phyloP scores from a whole-genome alignment of 2,329 filamentous ascomycete genomes.

The Sporothrix globosa region DNA sequence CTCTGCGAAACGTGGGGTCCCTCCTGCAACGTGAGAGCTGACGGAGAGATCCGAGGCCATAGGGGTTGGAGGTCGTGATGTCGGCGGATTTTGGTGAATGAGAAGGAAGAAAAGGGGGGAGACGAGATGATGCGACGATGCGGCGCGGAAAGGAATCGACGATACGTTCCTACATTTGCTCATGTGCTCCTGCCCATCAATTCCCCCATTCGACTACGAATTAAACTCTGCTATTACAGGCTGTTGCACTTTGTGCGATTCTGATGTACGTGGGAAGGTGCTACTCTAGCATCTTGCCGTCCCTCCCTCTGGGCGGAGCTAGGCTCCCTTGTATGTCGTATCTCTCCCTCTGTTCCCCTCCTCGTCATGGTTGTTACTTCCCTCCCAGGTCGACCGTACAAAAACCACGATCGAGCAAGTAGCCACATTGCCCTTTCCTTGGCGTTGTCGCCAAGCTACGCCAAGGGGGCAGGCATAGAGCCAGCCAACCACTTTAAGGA shows the following conservation, averaged over 20 bases:
- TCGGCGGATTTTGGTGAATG: not conserved
- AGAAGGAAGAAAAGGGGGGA: not conserved
- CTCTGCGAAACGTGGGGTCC: constrained; percentile 21
- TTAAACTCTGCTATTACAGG: constrained; percentile 12
- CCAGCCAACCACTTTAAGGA: constrained; percentile 16
- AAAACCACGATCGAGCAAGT: not conserved
- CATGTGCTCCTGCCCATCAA: constrained; percentile 9
- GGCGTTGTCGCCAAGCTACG: constrained; percentile 7
- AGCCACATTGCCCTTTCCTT: constrained; percentile 18
- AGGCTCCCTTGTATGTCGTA: not conserved
- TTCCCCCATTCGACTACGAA: not conserved
- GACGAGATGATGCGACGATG: not conserved
- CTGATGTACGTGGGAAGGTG: constrained; percentile 11
- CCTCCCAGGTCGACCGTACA: constrained; percentile 1
- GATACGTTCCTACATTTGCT: not conserved
- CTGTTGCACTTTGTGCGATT: constrained; percentile 13
- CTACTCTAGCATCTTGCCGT: constrained; percentile 16
- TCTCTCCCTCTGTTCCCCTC: not conserved
- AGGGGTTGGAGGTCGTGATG: not conserved
- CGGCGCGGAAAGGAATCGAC: not conserved
- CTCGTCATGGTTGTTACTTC: constrained; percentile 9
- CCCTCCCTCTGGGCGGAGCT: not conserved
- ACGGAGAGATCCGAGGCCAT: constrained; percentile 13
- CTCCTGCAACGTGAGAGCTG: not conserved
- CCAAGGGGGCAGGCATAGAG: not conserved